Evolutionary conservation across 495 filamentous ascomycete genomes (phyloP).

Genomic region (Talaromyces liani): DNA sequence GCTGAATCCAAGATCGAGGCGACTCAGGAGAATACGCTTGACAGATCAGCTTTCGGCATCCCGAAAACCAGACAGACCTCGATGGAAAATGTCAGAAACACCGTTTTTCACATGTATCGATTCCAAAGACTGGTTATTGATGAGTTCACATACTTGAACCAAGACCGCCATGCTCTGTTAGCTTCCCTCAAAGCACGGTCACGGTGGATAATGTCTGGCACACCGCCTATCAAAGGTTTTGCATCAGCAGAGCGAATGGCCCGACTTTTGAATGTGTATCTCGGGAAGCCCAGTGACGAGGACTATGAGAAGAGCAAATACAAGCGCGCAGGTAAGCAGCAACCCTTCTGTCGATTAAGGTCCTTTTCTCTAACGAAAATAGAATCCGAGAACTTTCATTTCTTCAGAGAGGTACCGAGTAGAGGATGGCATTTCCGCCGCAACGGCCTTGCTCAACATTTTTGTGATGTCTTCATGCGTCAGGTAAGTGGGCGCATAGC

Average conservation of each 20-base stretch:
- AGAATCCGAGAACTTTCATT: conserved; percentile 41
- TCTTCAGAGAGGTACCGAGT: conserved; percentile 33
- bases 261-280: conserved; percentile 43
- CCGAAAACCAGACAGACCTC: background rate
- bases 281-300: conserved; percentile 45
- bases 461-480: conserved; percentile 46
- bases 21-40: background rate
- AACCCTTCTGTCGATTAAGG: background rate
- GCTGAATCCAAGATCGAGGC: background rate
- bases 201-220: conserved; percentile 64
- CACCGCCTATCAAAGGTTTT: conserved; percentile 51
- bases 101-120: conserved; percentile 50
- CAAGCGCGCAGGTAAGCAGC: conserved; percentile 27
- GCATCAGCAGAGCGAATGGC: conserved; percentile 53
- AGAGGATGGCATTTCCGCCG: conserved; percentile 45
- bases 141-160: conserved; percentile 55
- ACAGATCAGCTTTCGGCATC: conserved; percentile 18
- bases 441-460: conserved; percentile 40
- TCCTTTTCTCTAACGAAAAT: conserved; percentile 11
- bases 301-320: conserved; percentile 18
- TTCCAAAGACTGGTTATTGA: conserved; percentile 61
- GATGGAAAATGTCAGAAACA: conserved; percentile 14
- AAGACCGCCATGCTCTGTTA: conserved; percentile 23
- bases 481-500: conserved; percentile 17
- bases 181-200: conserved; percentile 35